These are phyloP conservation scores for Calocybe indica DNA, from an alignment of 768 basidiomycete genomes.

Conservation along the genomic window DNA sequence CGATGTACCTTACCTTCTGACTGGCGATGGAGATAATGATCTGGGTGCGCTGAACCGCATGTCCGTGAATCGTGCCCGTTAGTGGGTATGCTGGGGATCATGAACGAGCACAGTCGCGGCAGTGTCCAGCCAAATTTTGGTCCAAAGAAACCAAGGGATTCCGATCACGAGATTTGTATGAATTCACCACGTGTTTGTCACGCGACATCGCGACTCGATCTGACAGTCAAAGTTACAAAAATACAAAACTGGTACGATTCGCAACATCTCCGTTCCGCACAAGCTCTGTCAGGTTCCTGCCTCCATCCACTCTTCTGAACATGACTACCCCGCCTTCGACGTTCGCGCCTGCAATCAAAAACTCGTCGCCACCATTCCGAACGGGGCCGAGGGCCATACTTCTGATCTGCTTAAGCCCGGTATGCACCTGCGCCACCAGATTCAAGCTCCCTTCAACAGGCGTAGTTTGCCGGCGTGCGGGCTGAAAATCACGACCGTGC, in stretches of 20 bases:
- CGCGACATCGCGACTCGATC: too few species aligned
- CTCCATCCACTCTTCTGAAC: conserved; percentile 49
- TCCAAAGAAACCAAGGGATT: too few species aligned
- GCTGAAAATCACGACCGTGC: not conserved
- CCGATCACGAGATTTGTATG: too few species aligned
- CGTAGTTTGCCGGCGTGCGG: not conserved
- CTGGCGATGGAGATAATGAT: not conserved
- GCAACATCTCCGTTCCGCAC: conserved; percentile 44
- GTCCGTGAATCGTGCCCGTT: too few species aligned
- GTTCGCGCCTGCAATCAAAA: conserved; percentile 44
- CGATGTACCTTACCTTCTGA: not conserved
- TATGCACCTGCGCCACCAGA: conserved; percentile 45
- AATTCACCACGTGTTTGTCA: too few species aligned
- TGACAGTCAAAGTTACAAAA: too few species aligned
- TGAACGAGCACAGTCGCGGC: too few species aligned
- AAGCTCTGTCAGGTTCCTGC: conserved; percentile 44
- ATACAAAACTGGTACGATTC: conserved; percentile 17
- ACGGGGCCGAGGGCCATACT: conserved; percentile 44
- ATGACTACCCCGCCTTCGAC: conserved; percentile 52
- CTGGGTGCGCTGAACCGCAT: conserved; percentile 1
- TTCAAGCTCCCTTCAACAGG: conserved; percentile 16
- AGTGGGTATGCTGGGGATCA: too few species aligned
- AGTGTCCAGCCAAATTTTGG: too few species aligned
- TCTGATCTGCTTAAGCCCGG: conserved; percentile 48
- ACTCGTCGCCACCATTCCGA: conserved; percentile 35